Percentiles rank a stretch among this genome's conserved stretches.
phyloP scores from a whole-genome alignment of 2,329 filamentous ascomycete species.

The Verruconis gallopava region DNA sequence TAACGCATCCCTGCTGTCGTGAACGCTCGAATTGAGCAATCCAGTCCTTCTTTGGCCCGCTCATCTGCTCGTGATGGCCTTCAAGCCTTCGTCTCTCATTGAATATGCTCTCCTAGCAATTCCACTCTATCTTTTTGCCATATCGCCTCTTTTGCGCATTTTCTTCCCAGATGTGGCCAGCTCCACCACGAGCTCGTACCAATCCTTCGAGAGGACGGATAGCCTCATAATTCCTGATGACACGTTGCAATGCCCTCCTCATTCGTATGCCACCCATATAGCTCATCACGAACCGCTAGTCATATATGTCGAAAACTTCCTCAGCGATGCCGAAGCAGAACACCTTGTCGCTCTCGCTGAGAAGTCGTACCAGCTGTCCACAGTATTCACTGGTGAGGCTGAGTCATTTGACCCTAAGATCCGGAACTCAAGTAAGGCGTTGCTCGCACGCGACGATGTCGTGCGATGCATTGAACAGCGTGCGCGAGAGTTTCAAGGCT shows the following conservation, averaged over 20 bases:
- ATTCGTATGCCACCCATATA: constrained; percentile 33
- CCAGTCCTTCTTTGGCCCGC: too few species aligned
- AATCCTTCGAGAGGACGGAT: constrained; percentile 21
- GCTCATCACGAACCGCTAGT: constrained; percentile 42
- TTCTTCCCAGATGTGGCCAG: neutral
- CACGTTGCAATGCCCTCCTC: constrained; percentile 25
- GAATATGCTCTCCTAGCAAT: constrained; percentile 10
- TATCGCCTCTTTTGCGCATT: constrained; percentile 5
- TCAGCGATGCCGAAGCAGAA: constrained; percentile 34
- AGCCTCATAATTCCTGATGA: constrained; percentile 27
- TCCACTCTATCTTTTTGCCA: constrained; percentile 11
- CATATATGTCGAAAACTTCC: constrained; percentile 45
- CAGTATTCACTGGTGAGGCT: constrained; percentile 37
- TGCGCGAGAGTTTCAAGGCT: constrained; percentile 47
- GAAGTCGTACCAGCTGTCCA: constrained; percentile 35
- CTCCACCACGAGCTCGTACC: neutral
- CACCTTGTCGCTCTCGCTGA: constrained; percentile 6
- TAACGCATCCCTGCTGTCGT: too few species aligned
- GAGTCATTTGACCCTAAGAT: constrained; percentile 36
- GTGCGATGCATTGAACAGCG: constrained; percentile 48
- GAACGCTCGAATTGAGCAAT: too few species aligned
- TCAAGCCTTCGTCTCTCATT: constrained; percentile 1
- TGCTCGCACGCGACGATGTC: constrained; percentile 24
- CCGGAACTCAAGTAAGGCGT: constrained; percentile 40
- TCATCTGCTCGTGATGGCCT: neutral